Evolutionary conservation across 257 asterid genomes (phyloP), one percentile per base, ranked within the genome.

Genomic region (Nicotiana paniculata): DNA sequence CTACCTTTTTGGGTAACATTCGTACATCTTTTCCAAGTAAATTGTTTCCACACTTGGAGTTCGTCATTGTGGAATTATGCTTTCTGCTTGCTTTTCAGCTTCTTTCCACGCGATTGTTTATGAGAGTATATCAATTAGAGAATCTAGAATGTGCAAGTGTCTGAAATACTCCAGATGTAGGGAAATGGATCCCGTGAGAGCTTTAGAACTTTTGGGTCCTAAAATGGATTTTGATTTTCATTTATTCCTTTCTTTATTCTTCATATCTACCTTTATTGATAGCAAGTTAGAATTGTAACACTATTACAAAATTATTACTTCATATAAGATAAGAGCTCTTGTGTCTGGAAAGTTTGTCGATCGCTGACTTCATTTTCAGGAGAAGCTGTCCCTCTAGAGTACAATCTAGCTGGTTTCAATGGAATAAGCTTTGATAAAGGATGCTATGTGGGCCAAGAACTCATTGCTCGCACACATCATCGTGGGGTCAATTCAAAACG

Each of bases 371-470:
- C 28, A 24, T 11, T 64, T 17, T 81, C 74, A 95, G 98, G 98
- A 9, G 98, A 92, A 87, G 97, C 98, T 32, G 90, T 96, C 15
- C 97, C 97, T 1, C 91, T 96, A 0, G 99, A 93, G 86, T 96
- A 92, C 89, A 93, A 96, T 86, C 89, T 96, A 63, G 94, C 90
- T 55, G 98, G 93, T 74, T 84, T 96, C 75, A 94, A 91, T 74
- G 98, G 96, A 3, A 91, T 96, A 85, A 96, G 96, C 92, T 95
- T 95, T 70, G 93, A 95, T 81, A 95, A 95, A 85, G 99, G 99
- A 77, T 96, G 99, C 81, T 96, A 96, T 63, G 82, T 96, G 79
- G 97, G 98, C 64, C 98, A 96, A 89, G 99, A 95, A 83, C 97
- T 95, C 78, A 86, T 91, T 37, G 99, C 98, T 61, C 97, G 97